phyloP scores from a whole-genome alignment of 1,139 yeast genomes.

The Yamadazyma buinensis region DNA sequence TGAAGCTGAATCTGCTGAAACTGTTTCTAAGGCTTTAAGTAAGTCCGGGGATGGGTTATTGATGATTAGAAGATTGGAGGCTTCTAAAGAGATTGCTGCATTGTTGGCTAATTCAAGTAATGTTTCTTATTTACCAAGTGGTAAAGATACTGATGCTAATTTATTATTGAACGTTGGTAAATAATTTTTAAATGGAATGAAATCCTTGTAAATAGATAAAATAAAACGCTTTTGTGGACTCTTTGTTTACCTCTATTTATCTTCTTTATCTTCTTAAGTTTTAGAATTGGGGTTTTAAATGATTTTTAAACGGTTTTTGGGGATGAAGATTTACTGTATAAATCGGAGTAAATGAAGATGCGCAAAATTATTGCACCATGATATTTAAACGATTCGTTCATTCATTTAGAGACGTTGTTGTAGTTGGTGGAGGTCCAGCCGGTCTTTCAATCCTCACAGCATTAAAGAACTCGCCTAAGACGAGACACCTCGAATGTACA shows the following conservation, averaged over 20 bases:
- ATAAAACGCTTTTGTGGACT: too few relatives aligned
- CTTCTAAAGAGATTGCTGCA: conserved; percentile 90
- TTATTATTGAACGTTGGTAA: conserved; percentile 44
- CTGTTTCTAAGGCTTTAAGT: conserved; percentile 86
- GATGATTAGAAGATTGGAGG: conserved; percentile 92
- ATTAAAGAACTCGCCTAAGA: conserved; percentile 58
- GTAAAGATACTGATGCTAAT: conserved; percentile 28
- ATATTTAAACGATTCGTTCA: conserved; percentile 6
- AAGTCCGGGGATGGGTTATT: conserved; percentile 96
- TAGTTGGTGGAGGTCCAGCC: conserved; percentile 98
- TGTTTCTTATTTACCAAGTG: conserved; percentile 84
- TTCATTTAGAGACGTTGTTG: conserved; percentile 60
- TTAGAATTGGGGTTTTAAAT: too few relatives aligned
- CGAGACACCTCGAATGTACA: conserved; percentile 58
- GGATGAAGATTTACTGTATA: too few relatives aligned
- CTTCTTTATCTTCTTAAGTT: too few relatives aligned
- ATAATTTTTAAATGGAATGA: conserved; percentile 8
- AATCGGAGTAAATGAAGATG: neutral
- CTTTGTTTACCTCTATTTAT: too few relatives aligned
- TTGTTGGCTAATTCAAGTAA: conserved; percentile 82
- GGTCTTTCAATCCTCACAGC: conserved; percentile 87
- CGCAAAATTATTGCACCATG: conserved; percentile 5
- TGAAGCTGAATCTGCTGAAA: conserved; percentile 98
- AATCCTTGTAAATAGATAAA: conserved; percentile 1
- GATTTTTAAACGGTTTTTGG: too few relatives aligned